phyloP scores from a whole-genome alignment of 179 eudicot genomes.

The Sideroxylon spinosum region DNA sequence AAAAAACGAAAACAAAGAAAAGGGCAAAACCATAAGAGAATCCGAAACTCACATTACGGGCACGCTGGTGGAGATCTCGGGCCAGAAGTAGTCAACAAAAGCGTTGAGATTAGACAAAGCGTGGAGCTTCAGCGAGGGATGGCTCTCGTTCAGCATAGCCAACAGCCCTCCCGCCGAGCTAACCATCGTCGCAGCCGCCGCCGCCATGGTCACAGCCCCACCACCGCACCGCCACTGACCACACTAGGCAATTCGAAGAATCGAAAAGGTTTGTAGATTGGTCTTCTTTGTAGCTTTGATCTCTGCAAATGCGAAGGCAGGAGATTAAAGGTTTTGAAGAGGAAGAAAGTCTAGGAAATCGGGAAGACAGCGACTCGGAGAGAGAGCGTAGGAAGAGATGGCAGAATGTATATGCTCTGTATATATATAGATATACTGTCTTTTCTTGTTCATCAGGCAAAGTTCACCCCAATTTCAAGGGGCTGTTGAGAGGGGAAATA shows the following conservation, averaged over 20 bases:
- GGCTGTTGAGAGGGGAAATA: too few species aligned
- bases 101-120: slow-evolving; percentile 76
- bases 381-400: too few species aligned
- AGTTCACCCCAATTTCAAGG: background rate
- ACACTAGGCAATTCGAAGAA: background rate
- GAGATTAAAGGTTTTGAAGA: slow-evolving; percentile 6
- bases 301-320: background rate
- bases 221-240: background rate
- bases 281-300: background rate
- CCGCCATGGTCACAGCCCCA: slow-evolving; percentile 15
- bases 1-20: background rate
- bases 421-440: background rate
- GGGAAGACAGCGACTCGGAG: background rate
- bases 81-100: slow-evolving; percentile 75
- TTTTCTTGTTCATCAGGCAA: slow-evolving; percentile 22
- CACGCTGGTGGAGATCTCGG: slow-evolving; percentile 85
- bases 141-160: slow-evolving; percentile 76
- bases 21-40: background rate
- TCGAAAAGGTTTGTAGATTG: background rate
- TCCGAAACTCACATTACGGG: slow-evolving; percentile 53
- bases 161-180: slow-evolving; percentile 78
- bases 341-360: background rate
- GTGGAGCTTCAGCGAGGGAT: slow-evolving; percentile 64
- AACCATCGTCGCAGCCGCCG: slow-evolving; percentile 64
- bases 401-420: too few species aligned